phyloP scores from a whole-genome alignment of 2,329 filamentous ascomycete species.

The Arthrobotrys musiformis region DNA sequence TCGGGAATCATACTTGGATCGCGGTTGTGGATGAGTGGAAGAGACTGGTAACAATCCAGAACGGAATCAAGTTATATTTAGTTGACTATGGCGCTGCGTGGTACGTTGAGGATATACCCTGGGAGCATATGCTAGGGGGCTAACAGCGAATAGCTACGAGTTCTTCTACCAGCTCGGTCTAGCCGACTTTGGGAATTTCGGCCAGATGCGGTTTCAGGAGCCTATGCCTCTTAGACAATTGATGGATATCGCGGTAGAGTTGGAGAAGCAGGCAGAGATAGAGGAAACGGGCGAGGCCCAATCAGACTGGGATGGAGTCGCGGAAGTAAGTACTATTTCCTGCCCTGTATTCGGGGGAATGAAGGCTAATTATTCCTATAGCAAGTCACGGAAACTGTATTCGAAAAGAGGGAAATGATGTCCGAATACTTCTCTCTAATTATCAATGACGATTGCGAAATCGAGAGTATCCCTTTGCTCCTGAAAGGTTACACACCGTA shows the following conservation, averaged over 20 bases:
- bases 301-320: slow-evolving; percentile 73
- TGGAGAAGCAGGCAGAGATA: slow-evolving; percentile 70
- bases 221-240: slow-evolving; percentile 77
- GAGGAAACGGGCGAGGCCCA: slow-evolving; percentile 61
- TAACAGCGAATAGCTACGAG: slow-evolving; percentile 68
- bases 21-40: slow-evolving; percentile 88
- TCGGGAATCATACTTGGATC: slow-evolving; percentile 89
- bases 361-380: slow-evolving; percentile 1
- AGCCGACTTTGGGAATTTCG: slow-evolving; percentile 96
- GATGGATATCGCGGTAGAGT: slow-evolving; percentile 76
- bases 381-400: slow-evolving; percentile 44
- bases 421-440: slow-evolving; percentile 91
- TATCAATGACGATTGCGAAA: slow-evolving; percentile 79
- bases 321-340: slow-evolving; percentile 61
- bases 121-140: neutral
- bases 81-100: slow-evolving; percentile 90
- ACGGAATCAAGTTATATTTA: slow-evolving; percentile 89
- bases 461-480: slow-evolving; percentile 82
- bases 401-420: slow-evolving; percentile 71
- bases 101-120: slow-evolving; percentile 29
- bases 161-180: slow-evolving; percentile 96
- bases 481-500: slow-evolving; percentile 89
- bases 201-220: slow-evolving; percentile 80
- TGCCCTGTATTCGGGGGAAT: neutral
- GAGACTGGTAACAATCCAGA: slow-evolving; percentile 90